Evolutionary conservation across 345 rosid genomes (phyloP), one percentile per base, ranked within the genome.

Genomic region (Moringa oleifera): DNA sequence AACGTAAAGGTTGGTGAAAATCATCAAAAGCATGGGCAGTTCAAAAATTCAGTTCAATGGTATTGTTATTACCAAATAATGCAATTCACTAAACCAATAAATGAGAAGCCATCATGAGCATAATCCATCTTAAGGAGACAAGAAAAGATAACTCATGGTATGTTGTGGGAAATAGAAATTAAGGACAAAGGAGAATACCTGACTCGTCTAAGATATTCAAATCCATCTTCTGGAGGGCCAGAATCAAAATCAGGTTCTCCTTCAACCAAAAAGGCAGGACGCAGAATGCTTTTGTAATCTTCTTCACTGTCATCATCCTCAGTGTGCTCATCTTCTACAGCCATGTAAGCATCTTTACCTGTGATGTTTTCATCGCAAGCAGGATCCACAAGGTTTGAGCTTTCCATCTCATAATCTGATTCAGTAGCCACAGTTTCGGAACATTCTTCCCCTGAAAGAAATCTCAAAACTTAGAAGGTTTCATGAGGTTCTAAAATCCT

Each of bases 141-240:
- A 4, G 17, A 41, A 41, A 7, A 41, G 47, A 41, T 41, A 41
- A 15, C 15, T 7, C 11, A 51, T 17, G 15, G 54, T 2, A 51
- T 19, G 22, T 20, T 6, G 23, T 18, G 21, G 13, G 54, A 51
- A 20, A 47, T 18, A 20, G 9, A 53, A 62, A 66, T 16, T 22
- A 20, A 52, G 25, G 20, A 33, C 37, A 20, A 21, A 68, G 37
- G 66, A 41, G 2, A 11, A 51, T 77, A 94, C 96, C 97, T 88
- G 77, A 88, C 99, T 74, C 93, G 90, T 77, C 97, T 78, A 55
- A 88, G 79, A 70, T 77, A 94, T 70, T 88, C 97, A 47, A 86
- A 66, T 62, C 97, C 99, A 79, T 94, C 97, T 80, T 88, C 91
- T 59, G 95, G 95, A 57, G 89, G 90, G 65, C 99, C 96, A 63